Evolutionary conservation across 495 filamentous ascomycete species (phyloP).

Genomic region (Trichoderma orchidacearum): DNA sequence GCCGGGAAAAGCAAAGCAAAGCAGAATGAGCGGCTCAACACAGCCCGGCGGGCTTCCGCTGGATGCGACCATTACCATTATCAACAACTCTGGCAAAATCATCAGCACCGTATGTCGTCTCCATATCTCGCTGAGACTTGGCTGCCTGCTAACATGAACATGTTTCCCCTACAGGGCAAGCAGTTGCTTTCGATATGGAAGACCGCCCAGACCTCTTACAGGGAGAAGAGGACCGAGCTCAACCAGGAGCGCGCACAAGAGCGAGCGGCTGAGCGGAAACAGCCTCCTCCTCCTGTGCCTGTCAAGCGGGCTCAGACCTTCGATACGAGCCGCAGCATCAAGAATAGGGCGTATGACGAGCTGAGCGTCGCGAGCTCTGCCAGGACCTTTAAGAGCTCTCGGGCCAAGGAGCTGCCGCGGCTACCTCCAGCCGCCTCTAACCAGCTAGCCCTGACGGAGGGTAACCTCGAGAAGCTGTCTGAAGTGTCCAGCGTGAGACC

Average conservation of each 20-base stretch:
- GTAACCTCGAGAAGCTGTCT: conserved; percentile 27
- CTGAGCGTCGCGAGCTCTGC: conserved; percentile 17
- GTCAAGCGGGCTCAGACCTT: conserved; percentile 23
- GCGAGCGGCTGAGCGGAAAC: conserved; percentile 5
- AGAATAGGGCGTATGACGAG: conserved; percentile 7
- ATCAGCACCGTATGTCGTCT: conserved; percentile 64
- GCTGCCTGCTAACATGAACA: conserved; percentile 5
- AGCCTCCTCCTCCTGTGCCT: neutral
- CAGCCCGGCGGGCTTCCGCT: conserved; percentile 17
- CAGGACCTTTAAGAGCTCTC: conserved; percentile 4
- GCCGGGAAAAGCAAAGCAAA: neutral
- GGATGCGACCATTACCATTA: conserved; percentile 68
- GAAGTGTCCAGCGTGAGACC: conserved; percentile 28
- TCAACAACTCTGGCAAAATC: conserved; percentile 86
- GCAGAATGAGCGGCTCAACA: neutral
- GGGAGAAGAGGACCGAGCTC: conserved; percentile 67
- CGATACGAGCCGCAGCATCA: conserved; percentile 9
- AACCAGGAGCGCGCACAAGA: conserved; percentile 43
- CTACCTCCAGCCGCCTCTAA: conserved; percentile 6
- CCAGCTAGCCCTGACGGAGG: conserved; percentile 16
- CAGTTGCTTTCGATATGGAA: conserved; percentile 77
- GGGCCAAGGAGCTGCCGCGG: conserved; percentile 12
- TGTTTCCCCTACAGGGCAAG: conserved; percentile 49
- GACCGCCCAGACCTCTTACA: conserved; percentile 75
- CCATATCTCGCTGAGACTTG: neutral